Base-by-base conservation (phyloP, 768 basidiomycete species). In the Rhodosporidiobolus sp. region DNA sequence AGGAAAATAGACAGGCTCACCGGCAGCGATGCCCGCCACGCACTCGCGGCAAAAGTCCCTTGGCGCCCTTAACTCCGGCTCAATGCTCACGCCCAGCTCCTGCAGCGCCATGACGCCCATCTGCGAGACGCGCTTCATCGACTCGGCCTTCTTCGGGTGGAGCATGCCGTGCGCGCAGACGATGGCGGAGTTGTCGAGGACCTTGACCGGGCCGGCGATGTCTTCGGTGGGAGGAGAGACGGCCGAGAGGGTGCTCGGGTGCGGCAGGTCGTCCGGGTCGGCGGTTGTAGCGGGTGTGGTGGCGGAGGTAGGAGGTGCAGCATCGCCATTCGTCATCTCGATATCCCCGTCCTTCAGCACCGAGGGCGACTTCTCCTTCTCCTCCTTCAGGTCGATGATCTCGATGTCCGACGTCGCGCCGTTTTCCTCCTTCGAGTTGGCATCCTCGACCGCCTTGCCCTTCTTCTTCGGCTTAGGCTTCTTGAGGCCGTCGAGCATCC, bases 121-220 rank as follows among this genome's bases (percentile, higher is more conserved):
- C 78, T 82, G 79, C 34, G 82, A 84, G 53, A 94, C 84, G 60
- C 88, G 85, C 78, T 91, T 92, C 86, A 92, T 88, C 72, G 85
- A 81, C 55, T 78, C 76, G 7, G 85, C 84, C 78, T 86, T 88
- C 32, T 75, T 76, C 19, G 90, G 90, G 80, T 90, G 85, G 49
- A 91, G 83, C 30, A 76, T 79, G 8, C 84, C 85, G 79, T 94
- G 91, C 28, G 75, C 75, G 73, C 91, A 94, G 14, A 86, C 65
- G 32, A 91, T 85, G 45, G 86, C 85, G 14, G 81, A 74, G 52
- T 84, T 83, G 26, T 80, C 72, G 77, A 79, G 10, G 20, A 49
- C 26, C 34, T 52, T 34, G 52, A 58, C 46, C 16, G 59, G 45
- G 4, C 26, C 43, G 16, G 14, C 19, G 49, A 19, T n/a, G 32